Conservation (phyloP, 305 asterid genomes). For the Euphrasia arctica region DNA sequence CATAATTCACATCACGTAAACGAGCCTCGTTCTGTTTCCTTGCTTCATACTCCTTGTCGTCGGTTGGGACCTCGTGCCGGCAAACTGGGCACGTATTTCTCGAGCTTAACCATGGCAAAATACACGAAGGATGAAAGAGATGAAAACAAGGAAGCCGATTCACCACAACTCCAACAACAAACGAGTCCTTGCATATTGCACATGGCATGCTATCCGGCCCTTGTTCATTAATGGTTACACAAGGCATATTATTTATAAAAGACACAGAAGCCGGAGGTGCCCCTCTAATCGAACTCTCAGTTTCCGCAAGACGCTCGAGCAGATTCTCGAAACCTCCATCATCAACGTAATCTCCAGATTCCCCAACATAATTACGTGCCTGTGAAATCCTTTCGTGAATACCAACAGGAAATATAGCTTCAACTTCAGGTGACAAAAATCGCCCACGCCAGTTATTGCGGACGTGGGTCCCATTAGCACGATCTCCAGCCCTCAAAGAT, state of each 20-base stretch:
- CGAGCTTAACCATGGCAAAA: constrained; percentile 75
- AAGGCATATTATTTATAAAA: constrained; percentile 47
- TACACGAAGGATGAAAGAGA: constrained; percentile 77
- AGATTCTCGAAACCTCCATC: constrained; percentile 53
- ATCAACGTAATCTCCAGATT: constrained; percentile 48
- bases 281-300: constrained; percentile 61
- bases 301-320: constrained; percentile 59
- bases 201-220: constrained; percentile 51
- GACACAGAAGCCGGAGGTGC: constrained; percentile 82
- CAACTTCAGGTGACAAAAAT: constrained; percentile 34
- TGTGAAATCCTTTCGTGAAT: constrained; percentile 32
- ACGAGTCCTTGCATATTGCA: constrained; percentile 90
- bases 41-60: constrained; percentile 72
- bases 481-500: constrained; percentile 32
- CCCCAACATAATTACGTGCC: constrained; percentile 33
- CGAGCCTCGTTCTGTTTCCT: constrained; percentile 37
- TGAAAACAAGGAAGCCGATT: constrained; percentile 86
- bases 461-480: background rate
- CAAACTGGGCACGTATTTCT: constrained; percentile 95
- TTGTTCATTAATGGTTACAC: constrained; percentile 44
- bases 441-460: constrained; percentile 1
- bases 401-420: constrained; percentile 26
- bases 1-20: constrained; percentile 33
- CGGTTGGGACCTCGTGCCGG: constrained; percentile 89
- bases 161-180: constrained; percentile 49